Evolutionary conservation across 768 basidiomycete species (phyloP).

Genomic region (Podaxis rugospora): DNA sequence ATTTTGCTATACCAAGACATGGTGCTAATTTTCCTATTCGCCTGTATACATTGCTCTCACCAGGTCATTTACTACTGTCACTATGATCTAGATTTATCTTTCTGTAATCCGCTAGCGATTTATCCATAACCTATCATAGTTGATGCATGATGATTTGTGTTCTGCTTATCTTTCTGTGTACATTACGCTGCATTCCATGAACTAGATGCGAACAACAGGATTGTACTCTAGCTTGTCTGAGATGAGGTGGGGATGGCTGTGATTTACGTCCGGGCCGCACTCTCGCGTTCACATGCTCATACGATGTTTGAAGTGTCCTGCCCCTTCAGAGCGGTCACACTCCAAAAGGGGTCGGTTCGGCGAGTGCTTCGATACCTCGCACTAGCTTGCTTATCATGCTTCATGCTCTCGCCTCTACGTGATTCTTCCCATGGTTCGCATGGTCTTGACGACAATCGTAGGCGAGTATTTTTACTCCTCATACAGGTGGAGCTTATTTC

Average conservation of each 20-base stretch:
- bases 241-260: not conserved
- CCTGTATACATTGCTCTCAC: not conserved
- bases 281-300: not conserved
- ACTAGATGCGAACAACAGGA: not conserved
- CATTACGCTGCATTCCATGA: not conserved
- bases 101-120: conserved; percentile 6
- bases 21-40: not conserved
- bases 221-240: not conserved
- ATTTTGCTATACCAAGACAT: conserved; percentile 11
- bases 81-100: conserved; percentile 8
- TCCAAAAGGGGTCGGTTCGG: conserved; percentile 6
- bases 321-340: not conserved
- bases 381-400: not conserved
- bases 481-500: conserved; percentile 8
- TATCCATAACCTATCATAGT: conserved; percentile 6
- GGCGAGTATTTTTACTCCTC: conserved; percentile 1
- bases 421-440: conserved; percentile 3
- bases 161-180: not conserved
- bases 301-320: not conserved
- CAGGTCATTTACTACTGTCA: not conserved
- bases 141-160: not conserved
- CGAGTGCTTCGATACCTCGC: not conserved
- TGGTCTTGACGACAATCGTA: conserved; percentile 9
- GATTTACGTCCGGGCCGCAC: not conserved
- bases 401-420: not conserved